Evolutionary conservation across 2,329 filamentous ascomycete genomes (phyloP).

Genomic region (Pezicula rhizophila): DNA sequence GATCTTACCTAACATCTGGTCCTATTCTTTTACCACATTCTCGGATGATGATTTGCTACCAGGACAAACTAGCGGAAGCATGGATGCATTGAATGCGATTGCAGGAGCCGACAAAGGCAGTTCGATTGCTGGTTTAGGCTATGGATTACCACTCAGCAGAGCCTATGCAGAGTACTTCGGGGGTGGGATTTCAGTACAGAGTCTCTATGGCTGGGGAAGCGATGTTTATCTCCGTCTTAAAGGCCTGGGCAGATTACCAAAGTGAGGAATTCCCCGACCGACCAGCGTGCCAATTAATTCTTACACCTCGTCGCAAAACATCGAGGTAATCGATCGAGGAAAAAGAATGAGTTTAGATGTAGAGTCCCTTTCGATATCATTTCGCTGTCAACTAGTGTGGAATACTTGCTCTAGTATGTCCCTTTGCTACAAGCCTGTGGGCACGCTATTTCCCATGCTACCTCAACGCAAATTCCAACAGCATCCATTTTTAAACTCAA

Average conservation of each 20-base stretch:
- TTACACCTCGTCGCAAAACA: background rate
- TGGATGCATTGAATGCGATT: constrained; percentile 70
- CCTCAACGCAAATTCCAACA: no score
- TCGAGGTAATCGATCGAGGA: background rate
- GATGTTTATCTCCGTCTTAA: constrained; percentile 59
- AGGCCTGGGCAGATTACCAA: constrained; percentile 19
- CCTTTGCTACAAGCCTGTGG: no score
- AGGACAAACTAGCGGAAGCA: constrained; percentile 38
- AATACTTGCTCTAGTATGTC: no score
- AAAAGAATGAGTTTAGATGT: no score
- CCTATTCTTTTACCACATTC: constrained; percentile 96
- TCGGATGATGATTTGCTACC: constrained; percentile 49
- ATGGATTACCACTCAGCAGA: constrained; percentile 81
- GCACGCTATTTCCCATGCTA: no score
- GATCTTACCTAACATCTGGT: constrained; percentile 84
- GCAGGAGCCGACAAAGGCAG: constrained; percentile 67
- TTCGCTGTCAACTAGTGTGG: no score
- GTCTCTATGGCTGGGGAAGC: constrained; percentile 81
- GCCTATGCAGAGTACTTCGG: constrained; percentile 99
- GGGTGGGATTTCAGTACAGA: constrained; percentile 91
- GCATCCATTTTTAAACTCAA: no score
- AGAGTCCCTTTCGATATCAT: no score
- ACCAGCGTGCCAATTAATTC: background rate
- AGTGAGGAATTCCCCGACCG: background rate
- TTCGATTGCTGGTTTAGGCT: constrained; percentile 88